phyloP scores from a whole-genome alignment of 306 rosid genomes.

The Lablab purpureus region DNA sequence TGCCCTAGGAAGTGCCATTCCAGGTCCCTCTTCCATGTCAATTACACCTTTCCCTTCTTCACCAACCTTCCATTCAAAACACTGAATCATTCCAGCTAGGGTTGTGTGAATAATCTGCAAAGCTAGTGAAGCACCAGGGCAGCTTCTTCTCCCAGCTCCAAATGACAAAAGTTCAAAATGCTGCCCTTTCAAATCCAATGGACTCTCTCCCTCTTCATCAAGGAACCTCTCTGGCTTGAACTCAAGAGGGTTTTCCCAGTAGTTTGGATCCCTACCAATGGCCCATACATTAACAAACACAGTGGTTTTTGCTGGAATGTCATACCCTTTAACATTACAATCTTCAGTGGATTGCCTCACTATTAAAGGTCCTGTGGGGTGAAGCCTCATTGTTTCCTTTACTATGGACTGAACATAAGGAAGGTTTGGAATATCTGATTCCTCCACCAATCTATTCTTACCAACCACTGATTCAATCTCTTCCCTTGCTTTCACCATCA shows the following conservation, averaged over 20 bases:
- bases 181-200: slow-evolving; percentile 65
- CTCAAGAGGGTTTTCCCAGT: slow-evolving; percentile 67
- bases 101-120: slow-evolving; percentile 48
- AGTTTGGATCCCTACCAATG: slow-evolving; percentile 65
- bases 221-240: slow-evolving; percentile 69
- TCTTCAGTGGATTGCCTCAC: slow-evolving; percentile 60
- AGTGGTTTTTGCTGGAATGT: slow-evolving; percentile 60
- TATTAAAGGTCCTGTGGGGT: slow-evolving; percentile 70
- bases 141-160: slow-evolving; percentile 71
- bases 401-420: slow-evolving; percentile 69
- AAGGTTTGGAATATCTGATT: slow-evolving; percentile 66
- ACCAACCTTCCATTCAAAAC: slow-evolving; percentile 49
- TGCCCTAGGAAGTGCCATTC: slow-evolving; percentile 71
- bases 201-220: slow-evolving; percentile 41
- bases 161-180: slow-evolving; percentile 56
- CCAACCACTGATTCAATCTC: slow-evolving; percentile 67
- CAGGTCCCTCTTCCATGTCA: slow-evolving; percentile 73
- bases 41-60: slow-evolving; percentile 41
- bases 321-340: slow-evolving; percentile 55
- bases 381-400: slow-evolving; percentile 82
- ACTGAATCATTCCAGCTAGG: slow-evolving; percentile 40
- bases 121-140: slow-evolving; percentile 74
- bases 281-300: slow-evolving; percentile 75
- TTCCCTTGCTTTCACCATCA: slow-evolving; percentile 60
- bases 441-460: slow-evolving; percentile 55